phyloP scores from a whole-genome alignment of 352 stramenopile genomes.

The Peronospora destructor region DNA sequence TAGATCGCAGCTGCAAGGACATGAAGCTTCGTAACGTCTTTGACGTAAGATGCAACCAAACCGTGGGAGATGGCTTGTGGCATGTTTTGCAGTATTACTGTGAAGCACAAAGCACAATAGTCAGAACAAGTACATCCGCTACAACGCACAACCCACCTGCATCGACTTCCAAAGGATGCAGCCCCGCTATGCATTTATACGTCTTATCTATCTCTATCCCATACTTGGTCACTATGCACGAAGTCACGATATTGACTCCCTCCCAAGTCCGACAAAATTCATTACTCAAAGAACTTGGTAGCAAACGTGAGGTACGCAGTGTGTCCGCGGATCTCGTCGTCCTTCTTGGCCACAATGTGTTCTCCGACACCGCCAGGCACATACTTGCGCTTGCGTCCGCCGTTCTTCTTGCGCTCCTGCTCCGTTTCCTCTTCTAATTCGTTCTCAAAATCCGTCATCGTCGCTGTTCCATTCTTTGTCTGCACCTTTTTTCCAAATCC shows the following conservation, averaged over 20 bases:
- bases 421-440: slow-evolving; percentile 20
- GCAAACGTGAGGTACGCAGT: slow-evolving; percentile 84
- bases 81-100: too few relatives aligned
- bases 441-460: background rate
- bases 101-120: background rate
- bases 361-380: slow-evolving; percentile 45
- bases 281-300: slow-evolving; percentile 70
- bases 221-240: background rate
- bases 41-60: too few relatives aligned
- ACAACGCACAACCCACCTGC: background rate
- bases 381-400: slow-evolving; percentile 46
- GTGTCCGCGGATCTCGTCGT: slow-evolving; percentile 81
- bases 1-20: too few relatives aligned
- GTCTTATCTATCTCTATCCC: slow-evolving; percentile 28
- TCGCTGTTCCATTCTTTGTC: slow-evolving; percentile 10
- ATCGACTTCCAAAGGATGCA: slow-evolving; percentile 3
- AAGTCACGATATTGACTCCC: background rate
- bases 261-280: background rate
- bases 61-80: too few relatives aligned
- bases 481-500: slow-evolving; percentile 34
- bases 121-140: background rate
- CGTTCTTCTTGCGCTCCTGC: slow-evolving; percentile 27
- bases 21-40: too few relatives aligned
- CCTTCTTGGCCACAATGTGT: slow-evolving; percentile 74
- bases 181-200: slow-evolving; percentile 16